Base-by-base conservation (phyloP, 1,284 basidiomycete genomes). In the Sporisorium graminicola region DNA sequence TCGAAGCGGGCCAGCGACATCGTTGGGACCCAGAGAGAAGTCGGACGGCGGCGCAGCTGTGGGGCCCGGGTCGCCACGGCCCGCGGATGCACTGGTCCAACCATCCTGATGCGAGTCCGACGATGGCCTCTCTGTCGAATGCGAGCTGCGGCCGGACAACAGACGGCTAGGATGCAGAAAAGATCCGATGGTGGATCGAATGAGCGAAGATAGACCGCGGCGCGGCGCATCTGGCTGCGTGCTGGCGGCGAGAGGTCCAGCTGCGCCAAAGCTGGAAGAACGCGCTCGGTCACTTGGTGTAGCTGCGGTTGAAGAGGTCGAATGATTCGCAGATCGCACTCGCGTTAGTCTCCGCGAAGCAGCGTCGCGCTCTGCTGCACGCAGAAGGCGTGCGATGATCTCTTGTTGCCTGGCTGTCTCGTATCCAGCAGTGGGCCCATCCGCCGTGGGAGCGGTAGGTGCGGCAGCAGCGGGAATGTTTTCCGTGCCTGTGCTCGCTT, bases 21-120 rank as follows among this genome's bases (percentile, higher is more conserved):
- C 75, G 55, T 77, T 77, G 27, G 71, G 66, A 20, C 75, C 75
- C 13, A 62, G 58, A 18, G 75, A 74, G 43, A 57, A 71, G 33
- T 65, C 71, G 10, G 61, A 63, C 20, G 64, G 27, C 20, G 57
- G 18, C 3, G 47, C 27, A 27, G 12, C 18, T 3, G 44, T 14
- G 16, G 44, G 7, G 29, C 42, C 29, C 16, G 60, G 42, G 12
- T 47, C 35, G 13, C n/a, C 12, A 26, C 50, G 31, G 13, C 13
- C 40, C 22, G 58, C 24, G 10, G 57, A 33, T 4, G 29, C 20
- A n/a, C 29, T 27, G 2, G 55, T 31, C 63, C 55, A 58, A 12
- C 44, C 63, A 3, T 58, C 56, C 33, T 56, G 58, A 29, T 47
- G 12, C 13, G 44, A 27, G 46, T 29, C 40, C 3, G 40, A 26